Conservation (phyloP, 2,329 filamentous ascomycete genomes). For the Pseudocercospora vitis region DNA sequence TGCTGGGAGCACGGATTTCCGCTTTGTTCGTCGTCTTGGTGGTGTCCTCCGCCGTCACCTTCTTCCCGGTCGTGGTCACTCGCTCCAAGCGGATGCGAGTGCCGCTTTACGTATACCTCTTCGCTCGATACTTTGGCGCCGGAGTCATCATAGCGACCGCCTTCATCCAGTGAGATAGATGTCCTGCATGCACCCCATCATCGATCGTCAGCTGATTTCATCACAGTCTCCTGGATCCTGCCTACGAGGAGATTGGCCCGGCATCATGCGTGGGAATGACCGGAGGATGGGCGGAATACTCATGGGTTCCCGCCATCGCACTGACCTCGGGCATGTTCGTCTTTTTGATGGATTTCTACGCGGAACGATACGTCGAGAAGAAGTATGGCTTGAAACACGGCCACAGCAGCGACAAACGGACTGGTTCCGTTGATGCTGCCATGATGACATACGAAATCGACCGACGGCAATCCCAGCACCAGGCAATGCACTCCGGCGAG, state of each 20-base stretch:
- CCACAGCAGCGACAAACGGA: slow-evolving; percentile 19
- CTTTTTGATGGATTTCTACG: slow-evolving; percentile 54
- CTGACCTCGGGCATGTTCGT: slow-evolving; percentile 51
- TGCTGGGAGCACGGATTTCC: slow-evolving; percentile 45
- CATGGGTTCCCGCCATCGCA: slow-evolving; percentile 55
- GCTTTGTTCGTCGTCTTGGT: slow-evolving; percentile 49
- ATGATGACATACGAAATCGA: slow-evolving; percentile 26
- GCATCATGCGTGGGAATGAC: slow-evolving; percentile 56
- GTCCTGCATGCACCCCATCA: not conserved
- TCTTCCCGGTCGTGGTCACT: slow-evolving; percentile 52
- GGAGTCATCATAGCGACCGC: slow-evolving; percentile 51
- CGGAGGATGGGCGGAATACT: slow-evolving; percentile 52
- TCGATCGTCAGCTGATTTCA: not conserved
- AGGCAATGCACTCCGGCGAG: slow-evolving; percentile 45
- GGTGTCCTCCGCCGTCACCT: slow-evolving; percentile 43
- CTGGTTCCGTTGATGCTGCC: slow-evolving; percentile 29
- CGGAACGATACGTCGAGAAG: slow-evolving; percentile 53
- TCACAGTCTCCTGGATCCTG: slow-evolving; percentile 40
- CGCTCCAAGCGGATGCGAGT: slow-evolving; percentile 41
- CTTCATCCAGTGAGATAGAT: slow-evolving; percentile 45
- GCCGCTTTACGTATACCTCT: slow-evolving; percentile 48
- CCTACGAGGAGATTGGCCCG: slow-evolving; percentile 36
- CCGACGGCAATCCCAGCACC: slow-evolving; percentile 35
- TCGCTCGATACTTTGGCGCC: slow-evolving; percentile 50
- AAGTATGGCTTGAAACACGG: slow-evolving; percentile 46